Conservation (phyloP, 2,329 filamentous ascomycete genomes). For the Fusarium secorum region DNA sequence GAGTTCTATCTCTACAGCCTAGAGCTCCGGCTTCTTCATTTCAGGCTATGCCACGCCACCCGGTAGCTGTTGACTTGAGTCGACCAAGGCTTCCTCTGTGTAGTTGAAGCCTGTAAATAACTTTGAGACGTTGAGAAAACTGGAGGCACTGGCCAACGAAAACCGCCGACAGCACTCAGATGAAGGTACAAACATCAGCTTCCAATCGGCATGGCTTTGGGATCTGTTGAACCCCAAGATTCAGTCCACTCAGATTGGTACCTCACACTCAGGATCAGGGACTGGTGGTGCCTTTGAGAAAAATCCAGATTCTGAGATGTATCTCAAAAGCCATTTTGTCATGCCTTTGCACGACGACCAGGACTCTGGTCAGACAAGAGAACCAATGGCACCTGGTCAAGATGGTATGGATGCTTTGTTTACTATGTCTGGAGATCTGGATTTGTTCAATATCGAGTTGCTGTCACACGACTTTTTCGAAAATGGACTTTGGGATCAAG, state of each 20-base stretch:
- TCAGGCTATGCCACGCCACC: rapidly evolving
- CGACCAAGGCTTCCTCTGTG: neutral
- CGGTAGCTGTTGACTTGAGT: neutral
- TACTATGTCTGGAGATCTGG: neutral
- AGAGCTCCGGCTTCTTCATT: rapidly evolving
- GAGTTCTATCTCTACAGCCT: neutral
- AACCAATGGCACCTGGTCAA: rapidly evolving
- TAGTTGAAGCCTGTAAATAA: rapidly evolving
- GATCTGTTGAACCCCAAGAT: neutral
- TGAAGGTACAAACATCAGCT: rapidly evolving
- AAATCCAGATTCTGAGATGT: neutral
- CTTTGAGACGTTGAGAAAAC: neutral
- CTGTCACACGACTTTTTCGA: neutral
- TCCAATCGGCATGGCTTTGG: neutral
- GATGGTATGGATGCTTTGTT: neutral
- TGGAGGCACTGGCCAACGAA: neutral
- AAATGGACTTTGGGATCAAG: neutral
- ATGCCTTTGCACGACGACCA: neutral
- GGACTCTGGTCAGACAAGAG: neutral
- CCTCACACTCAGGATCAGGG: rapidly evolving
- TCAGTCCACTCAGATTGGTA: rapidly evolving
- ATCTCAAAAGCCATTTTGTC: neutral
- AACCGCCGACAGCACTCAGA: neutral
- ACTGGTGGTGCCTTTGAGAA: neutral
- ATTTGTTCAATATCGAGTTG: neutral